Evolutionary conservation across 306 rosid genomes (phyloP), one percentile per base, ranked within the genome.

Genomic region (Fragaria iinumae): DNA sequence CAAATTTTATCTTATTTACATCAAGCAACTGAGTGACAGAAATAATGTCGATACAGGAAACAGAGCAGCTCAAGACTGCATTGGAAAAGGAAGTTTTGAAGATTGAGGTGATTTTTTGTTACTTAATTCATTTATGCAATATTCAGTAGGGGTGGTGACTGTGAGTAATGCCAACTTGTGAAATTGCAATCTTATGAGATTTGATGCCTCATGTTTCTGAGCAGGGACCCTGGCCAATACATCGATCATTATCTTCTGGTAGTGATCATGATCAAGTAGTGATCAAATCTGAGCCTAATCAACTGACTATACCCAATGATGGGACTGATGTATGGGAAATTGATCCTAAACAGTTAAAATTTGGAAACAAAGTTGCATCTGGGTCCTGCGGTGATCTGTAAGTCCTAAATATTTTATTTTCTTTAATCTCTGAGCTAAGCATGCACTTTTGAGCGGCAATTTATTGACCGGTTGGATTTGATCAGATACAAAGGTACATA

Each of bases 291-390:
- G 94, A 91, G 78, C 72, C 88, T 69, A 87, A 85, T 67, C 86
- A 87, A 55, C 84, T 96, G 81, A 74, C 77, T 64, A 93, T 96
- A 77, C 99, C 99, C 55, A 84, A 86, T 45, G 99, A 93, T 78
- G 99, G 97, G 76, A 89, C 85, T 34, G 97, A 93, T 83, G 99
- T 96, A 81, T 96, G 98, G 98, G 99, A 96, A 83, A 88, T 96
- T 81, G 90, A 93, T 88, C 89, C 91, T 55, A 89, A 79, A 67
- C 93, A 87, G 83, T 83, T 96, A 87, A 85, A 77, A 76, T 89
- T 85, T 76, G 98, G 90, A 84, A 86, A 85, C 80, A 87, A 89
- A 88, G 87, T 93, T 80, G 98, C 96, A 73, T 89, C 97, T 67
- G 99, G 98, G 38, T 92, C 99, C 71, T 92, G 90, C 73, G 96